phyloP scores from a whole-genome alignment of 352 stramenopile species.

The Phytophthora sp. region DNA sequence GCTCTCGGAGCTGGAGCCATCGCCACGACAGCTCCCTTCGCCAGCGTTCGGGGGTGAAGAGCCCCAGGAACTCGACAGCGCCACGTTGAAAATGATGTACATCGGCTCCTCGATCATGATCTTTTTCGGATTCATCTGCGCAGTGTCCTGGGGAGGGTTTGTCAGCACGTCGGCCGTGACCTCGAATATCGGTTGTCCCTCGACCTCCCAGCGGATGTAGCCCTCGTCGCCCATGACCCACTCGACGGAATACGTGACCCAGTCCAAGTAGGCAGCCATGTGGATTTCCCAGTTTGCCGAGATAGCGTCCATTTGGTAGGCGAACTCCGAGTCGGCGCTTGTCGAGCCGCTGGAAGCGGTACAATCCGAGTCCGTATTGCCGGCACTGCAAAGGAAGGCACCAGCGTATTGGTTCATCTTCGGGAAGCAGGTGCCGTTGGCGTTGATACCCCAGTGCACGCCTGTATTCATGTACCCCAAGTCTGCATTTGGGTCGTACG shows the following conservation, averaged over 20 bases:
- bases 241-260: constrained; percentile 14
- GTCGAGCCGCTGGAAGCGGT: constrained; percentile 26
- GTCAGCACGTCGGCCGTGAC: constrained; percentile 12
- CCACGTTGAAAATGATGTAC: constrained; percentile 76
- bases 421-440: constrained; percentile 26
- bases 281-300: constrained; percentile 88
- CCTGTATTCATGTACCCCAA: constrained; percentile 29
- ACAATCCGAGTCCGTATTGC: constrained; percentile 33
- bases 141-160: constrained; percentile 50
- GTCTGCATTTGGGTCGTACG: constrained; percentile 35
- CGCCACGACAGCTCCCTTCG: constrained; percentile 34
- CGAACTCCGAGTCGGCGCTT: constrained; percentile 24
- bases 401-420: constrained; percentile 39
- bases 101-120: constrained; percentile 88
- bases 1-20: constrained; percentile 13
- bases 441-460: constrained; percentile 36
- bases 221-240: constrained; percentile 14
- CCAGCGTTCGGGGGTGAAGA: constrained; percentile 57
- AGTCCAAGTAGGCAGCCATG: constrained; percentile 64
- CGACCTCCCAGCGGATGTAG: constrained; percentile 14
- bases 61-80: constrained; percentile 66
- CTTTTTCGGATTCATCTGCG: constrained; percentile 55
- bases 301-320: constrained; percentile 91
- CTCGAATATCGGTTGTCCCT: constrained; percentile 11
- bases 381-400: constrained; percentile 43